Conservation (phyloP, 1,139 yeast species). For the Magnusiomyces suaveolens region DNA sequence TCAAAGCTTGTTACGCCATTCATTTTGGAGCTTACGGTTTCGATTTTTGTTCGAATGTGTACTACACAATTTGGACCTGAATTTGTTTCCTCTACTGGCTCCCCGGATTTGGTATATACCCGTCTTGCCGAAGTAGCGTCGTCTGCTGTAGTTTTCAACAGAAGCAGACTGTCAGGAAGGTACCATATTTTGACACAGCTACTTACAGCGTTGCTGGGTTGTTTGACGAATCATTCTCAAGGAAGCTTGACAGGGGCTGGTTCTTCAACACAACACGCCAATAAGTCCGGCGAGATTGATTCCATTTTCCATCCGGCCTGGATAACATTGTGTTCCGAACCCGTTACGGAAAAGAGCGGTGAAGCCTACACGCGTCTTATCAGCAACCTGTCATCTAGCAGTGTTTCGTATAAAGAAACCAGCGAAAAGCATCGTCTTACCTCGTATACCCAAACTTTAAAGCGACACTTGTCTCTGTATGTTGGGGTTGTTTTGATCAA, state of each 20-base stretch:
- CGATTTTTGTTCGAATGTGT: conserved; percentile 15
- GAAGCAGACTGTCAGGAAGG: conserved; percentile 61
- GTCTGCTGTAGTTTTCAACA: conserved; percentile 50
- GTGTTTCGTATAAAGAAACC: not conserved
- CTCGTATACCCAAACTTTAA: conserved; percentile 48
- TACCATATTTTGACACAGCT: conserved; percentile 53
- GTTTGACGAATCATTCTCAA: conserved; percentile 2
- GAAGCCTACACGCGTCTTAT: conserved; percentile 49
- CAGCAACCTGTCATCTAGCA: conserved; percentile 33
- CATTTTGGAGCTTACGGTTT: conserved; percentile 45
- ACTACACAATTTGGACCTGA: conserved; percentile 14
- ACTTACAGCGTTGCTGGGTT: conserved; percentile 36
- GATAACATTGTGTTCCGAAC: conserved; percentile 33
- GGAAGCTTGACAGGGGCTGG: not conserved
- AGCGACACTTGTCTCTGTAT: conserved; percentile 52
- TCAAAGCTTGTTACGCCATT: conserved; percentile 63
- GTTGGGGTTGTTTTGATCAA: conserved; percentile 53
- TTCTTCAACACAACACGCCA: not conserved
- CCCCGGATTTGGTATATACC: not conserved
- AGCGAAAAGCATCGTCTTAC: conserved; percentile 2
- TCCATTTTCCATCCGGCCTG: not conserved
- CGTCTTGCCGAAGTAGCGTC: conserved; percentile 14
- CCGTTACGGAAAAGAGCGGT: conserved; percentile 33
- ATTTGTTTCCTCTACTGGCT: conserved; percentile 7
- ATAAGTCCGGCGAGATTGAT: not conserved